A percentile compares a stretch with the other conserved stretches of the same genome.
Conservation (phyloP, 2,329 filamentous ascomycete species). For the Alternaria rosae region DNA sequence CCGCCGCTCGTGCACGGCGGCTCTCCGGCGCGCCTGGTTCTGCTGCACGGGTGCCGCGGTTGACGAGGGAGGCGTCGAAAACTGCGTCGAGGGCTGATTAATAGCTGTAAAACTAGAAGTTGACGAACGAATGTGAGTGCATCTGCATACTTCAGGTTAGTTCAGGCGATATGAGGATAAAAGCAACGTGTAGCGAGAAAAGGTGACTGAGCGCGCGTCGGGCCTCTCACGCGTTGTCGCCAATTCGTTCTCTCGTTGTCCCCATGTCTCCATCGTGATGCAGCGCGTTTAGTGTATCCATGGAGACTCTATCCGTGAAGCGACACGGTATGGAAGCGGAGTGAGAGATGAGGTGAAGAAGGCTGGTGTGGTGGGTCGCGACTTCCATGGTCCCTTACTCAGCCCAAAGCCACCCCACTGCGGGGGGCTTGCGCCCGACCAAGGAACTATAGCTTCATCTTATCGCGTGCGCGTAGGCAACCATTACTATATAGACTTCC, state of each 20-base stretch:
- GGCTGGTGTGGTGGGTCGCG: constrained; percentile 5
- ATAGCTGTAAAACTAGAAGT: constrained; percentile 39
- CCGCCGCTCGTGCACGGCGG: background rate
- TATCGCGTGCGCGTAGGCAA: constrained; percentile 12
- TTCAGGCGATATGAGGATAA: background rate
- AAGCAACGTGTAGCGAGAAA: constrained; percentile 3
- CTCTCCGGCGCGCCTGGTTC: constrained; percentile 9
- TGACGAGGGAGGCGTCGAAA: constrained; percentile 19
- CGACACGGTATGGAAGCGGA: background rate
- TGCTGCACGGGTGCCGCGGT: constrained; percentile 3
- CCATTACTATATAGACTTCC: background rate
- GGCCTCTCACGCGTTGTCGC: constrained; percentile 35
- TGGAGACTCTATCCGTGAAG: background rate
- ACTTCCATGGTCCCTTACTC: constrained; percentile 29
- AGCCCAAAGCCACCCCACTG: constrained; percentile 27
- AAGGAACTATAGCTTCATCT: constrained; percentile 31
- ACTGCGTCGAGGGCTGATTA: constrained; percentile 23
- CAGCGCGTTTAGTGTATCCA: constrained; percentile 2
- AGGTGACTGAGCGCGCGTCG: constrained; percentile 19
- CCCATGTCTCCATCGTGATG: constrained; percentile 13
- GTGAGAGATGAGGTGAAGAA: background rate
- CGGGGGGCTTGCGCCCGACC: constrained; percentile 27
- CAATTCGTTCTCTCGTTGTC: constrained; percentile 7
- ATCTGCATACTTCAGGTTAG: constrained; percentile 15
- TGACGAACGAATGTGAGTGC: background rate